Evolutionary conservation across 352 stramenopile species (phyloP).

Genomic region (Peronospora farinosa): DNA sequence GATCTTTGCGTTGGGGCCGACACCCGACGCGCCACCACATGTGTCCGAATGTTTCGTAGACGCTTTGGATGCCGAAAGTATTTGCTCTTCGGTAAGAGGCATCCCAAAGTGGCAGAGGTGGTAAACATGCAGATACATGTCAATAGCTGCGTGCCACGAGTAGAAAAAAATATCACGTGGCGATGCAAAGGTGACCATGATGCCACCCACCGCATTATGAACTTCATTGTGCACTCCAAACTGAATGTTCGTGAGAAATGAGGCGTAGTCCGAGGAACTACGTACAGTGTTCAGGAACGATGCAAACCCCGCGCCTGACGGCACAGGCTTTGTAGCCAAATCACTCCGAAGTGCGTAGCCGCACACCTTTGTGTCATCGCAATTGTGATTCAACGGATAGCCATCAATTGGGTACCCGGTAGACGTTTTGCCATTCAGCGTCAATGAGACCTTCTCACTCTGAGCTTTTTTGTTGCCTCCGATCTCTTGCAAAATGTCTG

Average conservation of each 20-base stretch:
- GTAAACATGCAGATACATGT: constrained; percentile 65
- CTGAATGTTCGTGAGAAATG: constrained; percentile 26
- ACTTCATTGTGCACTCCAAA: constrained; percentile 61
- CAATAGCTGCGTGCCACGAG: constrained; percentile 55
- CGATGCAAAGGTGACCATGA: constrained; percentile 38
- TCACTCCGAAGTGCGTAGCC: constrained; percentile 37
- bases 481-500: constrained; percentile 39
- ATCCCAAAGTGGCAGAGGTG: constrained; percentile 52
- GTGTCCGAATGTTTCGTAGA: too few relatives aligned
- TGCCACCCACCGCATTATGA: constrained; percentile 42
- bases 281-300: constrained; percentile 24
- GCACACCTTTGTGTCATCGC: constrained; percentile 41
- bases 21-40: constrained; percentile 22
- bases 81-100: constrained; percentile 17
- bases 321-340: constrained; percentile 32
- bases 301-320: constrained; percentile 9
- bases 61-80: too few relatives aligned
- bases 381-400: constrained; percentile 26
- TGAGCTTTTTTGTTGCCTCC: constrained; percentile 22
- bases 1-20: constrained; percentile 27
- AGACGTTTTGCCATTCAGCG: constrained; percentile 20
- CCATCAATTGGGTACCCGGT: constrained; percentile 23
- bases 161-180: constrained; percentile 58
- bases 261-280: neutral
- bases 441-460: constrained; percentile 5